phyloP scores from a whole-genome alignment of 2,329 filamentous ascomycete species.

The Fusarium sp. region DNA sequence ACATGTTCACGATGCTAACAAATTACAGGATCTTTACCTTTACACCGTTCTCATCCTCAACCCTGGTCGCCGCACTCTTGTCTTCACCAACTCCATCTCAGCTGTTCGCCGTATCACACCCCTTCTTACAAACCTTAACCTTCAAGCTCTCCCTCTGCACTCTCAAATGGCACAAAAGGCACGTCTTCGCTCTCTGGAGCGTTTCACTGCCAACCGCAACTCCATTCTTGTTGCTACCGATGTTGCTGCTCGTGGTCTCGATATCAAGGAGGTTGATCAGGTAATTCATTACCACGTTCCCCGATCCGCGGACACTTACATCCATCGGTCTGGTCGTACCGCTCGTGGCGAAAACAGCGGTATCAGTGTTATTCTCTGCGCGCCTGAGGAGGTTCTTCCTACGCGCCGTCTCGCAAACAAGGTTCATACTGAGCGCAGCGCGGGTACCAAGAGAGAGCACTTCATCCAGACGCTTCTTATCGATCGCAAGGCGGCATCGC shows the following conservation, averaged over 20 bases:
- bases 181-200: conserved; percentile 89
- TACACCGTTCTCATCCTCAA: conserved; percentile 89
- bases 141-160: conserved; percentile 83
- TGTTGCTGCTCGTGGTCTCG: conserved; percentile 91
- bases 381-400: conserved; percentile 88
- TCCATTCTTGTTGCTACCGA: conserved; percentile 89
- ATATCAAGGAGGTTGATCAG: conserved; percentile 89
- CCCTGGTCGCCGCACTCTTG: conserved; percentile 80
- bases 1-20: conserved; percentile 5
- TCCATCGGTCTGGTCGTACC: conserved; percentile 94
- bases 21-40: conserved; percentile 81
- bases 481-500: conserved; percentile 80
- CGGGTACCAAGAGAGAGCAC: conserved; percentile 63
- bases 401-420: conserved; percentile 87
- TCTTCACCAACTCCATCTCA: conserved; percentile 97
- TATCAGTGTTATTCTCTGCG: conserved; percentile 87
- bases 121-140: conserved; percentile 82
- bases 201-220: conserved; percentile 77
- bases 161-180: conserved; percentile 97
- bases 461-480: conserved; percentile 85
- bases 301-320: conserved; percentile 89
- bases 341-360: conserved; percentile 84
- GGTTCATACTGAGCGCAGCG: conserved; percentile 75
- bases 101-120: conserved; percentile 88
- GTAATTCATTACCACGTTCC: conserved; percentile 97